Percentiles rank a stretch among this genome's conserved stretches.
Conservation (phyloP, 345 rosid genomes). For the Dipteronia dyeriana region DNA sequence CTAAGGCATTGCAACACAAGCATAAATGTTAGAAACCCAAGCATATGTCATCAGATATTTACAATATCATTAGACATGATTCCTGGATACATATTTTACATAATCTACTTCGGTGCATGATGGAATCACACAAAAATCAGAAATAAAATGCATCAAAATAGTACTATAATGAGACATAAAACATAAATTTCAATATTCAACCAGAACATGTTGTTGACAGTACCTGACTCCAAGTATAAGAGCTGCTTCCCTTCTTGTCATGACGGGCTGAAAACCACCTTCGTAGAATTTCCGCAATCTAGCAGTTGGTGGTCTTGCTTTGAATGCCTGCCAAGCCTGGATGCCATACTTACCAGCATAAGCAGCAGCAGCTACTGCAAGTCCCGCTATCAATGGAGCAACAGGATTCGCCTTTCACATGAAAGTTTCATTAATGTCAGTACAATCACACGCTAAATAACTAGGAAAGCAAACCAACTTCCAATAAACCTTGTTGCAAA, state of each 20-base stretch:
- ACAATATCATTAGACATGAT: background rate
- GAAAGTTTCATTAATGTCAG: background rate
- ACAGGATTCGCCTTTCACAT: slow-evolving; percentile 36
- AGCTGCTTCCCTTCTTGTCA: slow-evolving; percentile 89
- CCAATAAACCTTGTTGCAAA: background rate
- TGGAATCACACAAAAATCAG: too few relatives aligned
- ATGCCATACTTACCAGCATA: slow-evolving; percentile 74
- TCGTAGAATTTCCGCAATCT: slow-evolving; percentile 66
- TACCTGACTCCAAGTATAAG: slow-evolving; percentile 85
- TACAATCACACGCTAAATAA: background rate
- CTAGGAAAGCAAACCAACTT: background rate
- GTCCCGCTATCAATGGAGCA: slow-evolving; percentile 71
- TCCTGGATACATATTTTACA: background rate
- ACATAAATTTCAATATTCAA: background rate
- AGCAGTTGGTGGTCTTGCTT: slow-evolving; percentile 64
- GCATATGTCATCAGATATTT: background rate
- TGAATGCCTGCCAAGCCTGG: slow-evolving; percentile 88
- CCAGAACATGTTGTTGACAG: background rate
- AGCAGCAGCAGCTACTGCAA: slow-evolving; percentile 89
- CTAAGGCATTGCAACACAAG: background rate
- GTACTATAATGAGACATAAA: background rate
- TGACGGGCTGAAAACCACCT: slow-evolving; percentile 78
- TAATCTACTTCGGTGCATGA: background rate
- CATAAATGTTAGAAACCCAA: background rate
- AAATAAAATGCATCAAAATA: background rate